phyloP scores from a whole-genome alignment of 2,329 filamentous ascomycete genomes.

The Elsinoe australis region DNA sequence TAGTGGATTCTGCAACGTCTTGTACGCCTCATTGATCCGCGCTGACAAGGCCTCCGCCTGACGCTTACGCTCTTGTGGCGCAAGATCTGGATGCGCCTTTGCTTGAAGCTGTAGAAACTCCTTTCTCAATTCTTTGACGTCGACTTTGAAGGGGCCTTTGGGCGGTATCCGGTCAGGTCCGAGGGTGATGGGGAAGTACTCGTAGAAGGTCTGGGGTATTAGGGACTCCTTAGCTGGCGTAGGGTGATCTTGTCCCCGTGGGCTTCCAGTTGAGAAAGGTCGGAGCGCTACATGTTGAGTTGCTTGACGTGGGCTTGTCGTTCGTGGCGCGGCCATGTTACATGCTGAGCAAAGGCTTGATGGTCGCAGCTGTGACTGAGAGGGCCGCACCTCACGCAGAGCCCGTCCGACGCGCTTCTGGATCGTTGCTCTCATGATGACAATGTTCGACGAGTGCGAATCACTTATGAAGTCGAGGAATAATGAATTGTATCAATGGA shows the following conservation, averaged over 20 bases:
- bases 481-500: too few relatives aligned
- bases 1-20: slow-evolving; percentile 70
- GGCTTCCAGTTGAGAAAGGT: neutral
- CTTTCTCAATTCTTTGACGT: slow-evolving; percentile 60
- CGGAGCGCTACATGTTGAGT: too few relatives aligned
- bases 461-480: neutral
- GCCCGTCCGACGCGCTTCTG: neutral
- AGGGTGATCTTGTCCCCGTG: neutral
- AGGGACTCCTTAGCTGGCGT: slow-evolving; percentile 18
- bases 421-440: neutral
- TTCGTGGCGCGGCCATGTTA: neutral
- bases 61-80: slow-evolving; percentile 42
- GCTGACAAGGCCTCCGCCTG: slow-evolving; percentile 71
- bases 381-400: neutral
- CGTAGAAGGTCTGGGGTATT: slow-evolving; percentile 59
- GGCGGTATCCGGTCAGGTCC: slow-evolving; percentile 67
- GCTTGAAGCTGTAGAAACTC: slow-evolving; percentile 85
- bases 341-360: neutral
- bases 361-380: neutral
- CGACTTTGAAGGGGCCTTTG: slow-evolving; percentile 63
- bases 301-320: too few relatives aligned
- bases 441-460: too few relatives aligned
- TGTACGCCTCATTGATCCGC: slow-evolving; percentile 85
- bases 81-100: slow-evolving; percentile 64
- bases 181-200: slow-evolving; percentile 76